phyloP scores from a whole-genome alignment of 345 rosid species.

The Pelargonium nanum region DNA sequence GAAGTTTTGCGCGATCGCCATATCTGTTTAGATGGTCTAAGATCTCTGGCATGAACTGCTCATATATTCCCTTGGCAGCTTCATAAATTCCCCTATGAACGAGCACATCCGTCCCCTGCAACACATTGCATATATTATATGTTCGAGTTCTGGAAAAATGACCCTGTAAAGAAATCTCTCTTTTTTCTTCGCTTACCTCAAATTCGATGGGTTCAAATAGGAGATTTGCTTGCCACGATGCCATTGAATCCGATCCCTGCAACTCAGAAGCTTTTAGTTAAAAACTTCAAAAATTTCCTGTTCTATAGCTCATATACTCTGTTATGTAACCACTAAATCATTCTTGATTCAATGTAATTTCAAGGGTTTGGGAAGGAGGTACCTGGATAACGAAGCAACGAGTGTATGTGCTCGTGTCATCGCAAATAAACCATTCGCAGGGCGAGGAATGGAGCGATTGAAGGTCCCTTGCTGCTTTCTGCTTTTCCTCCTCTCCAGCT shows the following conservation, averaged over 20 bases:
- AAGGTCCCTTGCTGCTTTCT: slow-evolving; percentile 58
- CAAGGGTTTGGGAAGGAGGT: slow-evolving; percentile 5
- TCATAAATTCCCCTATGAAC: slow-evolving; percentile 95
- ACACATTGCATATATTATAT: background rate
- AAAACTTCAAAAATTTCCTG: no score
- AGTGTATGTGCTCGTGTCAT: slow-evolving; percentile 53
- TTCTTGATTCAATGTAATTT: no score
- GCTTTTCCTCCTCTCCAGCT: slow-evolving; percentile 79
- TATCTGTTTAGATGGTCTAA: slow-evolving; percentile 44
- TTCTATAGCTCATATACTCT: no score
- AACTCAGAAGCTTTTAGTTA: no score
- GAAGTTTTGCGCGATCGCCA: slow-evolving; percentile 69
- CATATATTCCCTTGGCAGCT: slow-evolving; percentile 82
- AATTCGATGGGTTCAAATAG: slow-evolving; percentile 78
- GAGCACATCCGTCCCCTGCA: slow-evolving; percentile 11
- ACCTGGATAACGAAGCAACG: slow-evolving; percentile 88
- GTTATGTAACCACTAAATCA: no score
- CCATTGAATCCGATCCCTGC: slow-evolving; percentile 84
- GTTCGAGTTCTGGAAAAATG: background rate
- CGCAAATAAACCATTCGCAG: slow-evolving; percentile 87
- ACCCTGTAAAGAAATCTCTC: background rate
- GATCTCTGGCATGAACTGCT: slow-evolving; percentile 68
- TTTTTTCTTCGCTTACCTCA: slow-evolving; percentile 37
- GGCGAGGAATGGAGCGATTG: slow-evolving; percentile 80
- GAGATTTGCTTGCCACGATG: slow-evolving; percentile 88